Percentiles rank a stretch among this genome's conserved stretches.
Conservation (phyloP, 116 monocot genomes). For the Iris pallida region DNA sequence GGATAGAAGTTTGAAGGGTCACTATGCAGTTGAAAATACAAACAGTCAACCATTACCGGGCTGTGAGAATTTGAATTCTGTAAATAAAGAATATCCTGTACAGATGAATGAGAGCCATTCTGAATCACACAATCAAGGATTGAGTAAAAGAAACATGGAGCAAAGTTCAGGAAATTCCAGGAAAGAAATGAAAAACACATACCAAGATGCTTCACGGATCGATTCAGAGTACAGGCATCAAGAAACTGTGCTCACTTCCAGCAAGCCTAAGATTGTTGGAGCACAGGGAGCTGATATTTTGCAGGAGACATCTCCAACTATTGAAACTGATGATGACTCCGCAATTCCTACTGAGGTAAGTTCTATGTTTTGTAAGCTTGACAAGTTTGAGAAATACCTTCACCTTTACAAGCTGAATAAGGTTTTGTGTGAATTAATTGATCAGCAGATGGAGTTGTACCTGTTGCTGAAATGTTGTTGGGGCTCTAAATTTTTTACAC, state of each 20-base stretch:
- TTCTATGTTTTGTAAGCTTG: neutral
- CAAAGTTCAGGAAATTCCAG: slow-evolving; percentile 14
- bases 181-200: slow-evolving; percentile 10
- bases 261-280: slow-evolving; percentile 24
- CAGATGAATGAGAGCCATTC: slow-evolving; percentile 15
- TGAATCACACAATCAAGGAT: slow-evolving; percentile 32
- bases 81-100: slow-evolving; percentile 19
- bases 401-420: too few species aligned
- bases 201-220: slow-evolving; percentile 26
- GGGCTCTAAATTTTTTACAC: too few species aligned
- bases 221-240: slow-evolving; percentile 32
- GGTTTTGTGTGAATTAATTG: too few species aligned
- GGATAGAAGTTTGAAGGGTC: slow-evolving; percentile 37
- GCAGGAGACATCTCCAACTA: slow-evolving; percentile 20
- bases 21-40: slow-evolving; percentile 22
- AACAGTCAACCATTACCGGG: slow-evolving; percentile 26
- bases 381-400: too few species aligned
- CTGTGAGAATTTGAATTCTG: slow-evolving; percentile 9
- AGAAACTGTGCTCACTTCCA: slow-evolving; percentile 16
- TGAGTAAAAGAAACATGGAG: slow-evolving; percentile 31
- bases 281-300: slow-evolving; percentile 6
- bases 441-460: too few species aligned
- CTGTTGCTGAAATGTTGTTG: too few species aligned
- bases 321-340: slow-evolving; percentile 28
- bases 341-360: slow-evolving; percentile 61